Conservation (phyloP, 257 asterid genomes). For the Ilex asprella region DNA sequence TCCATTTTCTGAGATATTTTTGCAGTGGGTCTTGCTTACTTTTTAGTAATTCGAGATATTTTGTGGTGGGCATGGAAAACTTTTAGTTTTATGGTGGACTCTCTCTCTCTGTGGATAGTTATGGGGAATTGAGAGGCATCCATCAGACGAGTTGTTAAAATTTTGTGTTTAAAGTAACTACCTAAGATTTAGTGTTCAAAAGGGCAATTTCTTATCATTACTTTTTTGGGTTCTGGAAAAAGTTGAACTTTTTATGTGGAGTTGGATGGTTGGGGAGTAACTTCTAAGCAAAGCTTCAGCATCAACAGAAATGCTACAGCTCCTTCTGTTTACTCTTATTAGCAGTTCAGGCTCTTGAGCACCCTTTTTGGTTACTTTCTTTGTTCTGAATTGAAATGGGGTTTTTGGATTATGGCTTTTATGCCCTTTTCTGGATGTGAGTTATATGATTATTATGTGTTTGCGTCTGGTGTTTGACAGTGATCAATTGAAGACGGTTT, state of each 20-base stretch:
- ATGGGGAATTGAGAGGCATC: constrained; percentile 11
- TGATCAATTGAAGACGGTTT: constrained; percentile 5
- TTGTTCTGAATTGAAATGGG: background rate
- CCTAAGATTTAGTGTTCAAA: background rate
- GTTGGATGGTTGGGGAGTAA: constrained; percentile 23
- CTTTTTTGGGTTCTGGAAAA: background rate
- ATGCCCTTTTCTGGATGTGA: background rate
- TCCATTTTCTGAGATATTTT: constrained; percentile 2
- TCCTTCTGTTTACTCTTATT: background rate
- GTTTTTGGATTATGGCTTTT: background rate
- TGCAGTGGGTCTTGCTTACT: constrained; percentile 11
- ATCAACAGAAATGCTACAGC: background rate
- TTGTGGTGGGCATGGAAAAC: background rate
- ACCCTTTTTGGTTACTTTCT: background rate
- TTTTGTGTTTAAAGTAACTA: constrained; percentile 5
- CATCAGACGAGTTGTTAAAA: constrained; percentile 20
- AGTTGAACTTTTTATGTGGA: background rate
- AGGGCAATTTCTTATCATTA: background rate
- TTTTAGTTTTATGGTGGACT: no score
- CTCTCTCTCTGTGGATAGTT: constrained; percentile 3
- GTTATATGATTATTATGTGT: background rate
- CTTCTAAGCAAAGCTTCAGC: constrained; percentile 20
- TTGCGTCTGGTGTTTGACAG: constrained; percentile 1
- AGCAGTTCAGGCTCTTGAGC: background rate
- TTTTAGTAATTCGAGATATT: background rate